Base-by-base conservation (phyloP, 371 early-diverging fungal species). In the Lichtheimia ornata region DNA sequence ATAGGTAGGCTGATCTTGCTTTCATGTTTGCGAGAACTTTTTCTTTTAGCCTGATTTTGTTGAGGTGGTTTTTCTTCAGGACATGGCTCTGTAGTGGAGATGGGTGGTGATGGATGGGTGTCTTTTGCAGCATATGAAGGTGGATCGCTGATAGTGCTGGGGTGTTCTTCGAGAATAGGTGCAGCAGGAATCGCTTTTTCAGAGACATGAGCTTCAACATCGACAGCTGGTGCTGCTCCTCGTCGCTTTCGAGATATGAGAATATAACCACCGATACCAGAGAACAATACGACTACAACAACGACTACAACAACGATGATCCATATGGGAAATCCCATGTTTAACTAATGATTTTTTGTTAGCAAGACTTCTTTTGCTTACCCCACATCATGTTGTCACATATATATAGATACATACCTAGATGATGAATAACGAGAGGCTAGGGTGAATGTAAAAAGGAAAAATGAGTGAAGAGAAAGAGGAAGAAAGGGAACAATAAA, bases 1-100 rank as follows among this genome's bases (percentile, higher is more conserved):
- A 72, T 40, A 24, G 72, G 67, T 53, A 70, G 27, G 14, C 43
- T 56, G 43, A 56, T 56, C 45, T 45, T 56, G 57, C 25, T 42
- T 5, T 56, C 44, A n/a, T 56, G 57, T 22, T 56, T 56, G 9
- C 45, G 45, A 24, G 42, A 56, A 41, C 74, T 61, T 43, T 68
- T 69, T 25, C 63, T 64, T 35, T 43, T 18, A 42, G 52, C 18
- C 35, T 50, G 35, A 9, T 35, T 5, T 28, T 28, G 28, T 28
- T 28, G 35, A 35, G 35, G 4, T 35, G 35, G 35, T 35, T 35
- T 35, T 9, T 35, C 35, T 35, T 35, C 35, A 35, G 35, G 35
- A 11, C 35, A 35, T 35, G 35, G 35, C 35, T 35, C 35, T 35
- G 35, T 35, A 9, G 35, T 35, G 35, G 35, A 35, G 5, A 35